Evolutionary conservation across 306 rosid genomes (phyloP), one percentile per base, ranked within the genome.

Genomic region (Castanea mollissima): DNA sequence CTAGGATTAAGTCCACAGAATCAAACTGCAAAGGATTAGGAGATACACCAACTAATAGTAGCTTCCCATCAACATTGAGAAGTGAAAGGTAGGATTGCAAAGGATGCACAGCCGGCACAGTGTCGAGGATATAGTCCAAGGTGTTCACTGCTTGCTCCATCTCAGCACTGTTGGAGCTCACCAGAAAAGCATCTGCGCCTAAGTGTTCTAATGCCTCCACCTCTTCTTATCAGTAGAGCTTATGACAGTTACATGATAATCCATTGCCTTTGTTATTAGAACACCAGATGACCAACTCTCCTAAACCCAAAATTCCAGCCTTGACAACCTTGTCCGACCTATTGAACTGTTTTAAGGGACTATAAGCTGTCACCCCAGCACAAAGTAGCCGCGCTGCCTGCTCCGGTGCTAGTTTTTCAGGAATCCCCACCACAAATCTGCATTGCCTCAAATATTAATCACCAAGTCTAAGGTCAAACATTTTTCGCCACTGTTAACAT

Each of bases 341-440:
- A 27, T 68, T 81, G 63, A 85, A 85, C 46, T 85, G 86, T 69
- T 46, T 83, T 44, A 85, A 65, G 0, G 91, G 91, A 59, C 91
- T 88, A 68, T 85, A 88, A 34, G 83, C 89, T 23, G 91, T 88
- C 76, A 85, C 91, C 77, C 91, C 89, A 4, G 87, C 86, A 70
- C 89, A 88, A 38, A 88, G 64, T 1, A 88, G 74, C 14, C 87
- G 89, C 27, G 89, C 89, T 14, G 80, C 87, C 76, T 88, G 84
- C 59, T 80, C 89, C 8, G 79, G 86, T 20, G 86, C 84, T 80
- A 88, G 78, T 34, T 82, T 84, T 69, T 81, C 75, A 4, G 87
- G 91, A 60, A 88, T 85, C 21, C 51, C 71, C 16, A 75, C 86
- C 31, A 85, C 89, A 76, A 85, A 81, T 78, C 85, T 84, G 74